These are phyloP conservation scores for Tuber borchii DNA, from an alignment of 495 filamentous ascomycete species.

Conservation along the genomic window DNA sequence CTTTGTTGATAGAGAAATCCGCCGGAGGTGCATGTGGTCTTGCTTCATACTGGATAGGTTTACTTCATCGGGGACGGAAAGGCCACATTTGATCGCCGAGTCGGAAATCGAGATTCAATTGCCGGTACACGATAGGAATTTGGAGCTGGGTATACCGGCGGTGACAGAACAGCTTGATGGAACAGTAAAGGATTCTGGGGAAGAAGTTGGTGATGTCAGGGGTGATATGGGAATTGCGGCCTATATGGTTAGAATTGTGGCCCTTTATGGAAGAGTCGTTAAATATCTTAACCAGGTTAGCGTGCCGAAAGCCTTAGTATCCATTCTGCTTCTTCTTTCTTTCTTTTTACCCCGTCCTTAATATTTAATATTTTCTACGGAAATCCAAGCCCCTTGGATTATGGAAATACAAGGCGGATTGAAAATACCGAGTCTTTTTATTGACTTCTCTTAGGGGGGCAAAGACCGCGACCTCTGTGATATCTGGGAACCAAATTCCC, in stretches of 20 bases:
- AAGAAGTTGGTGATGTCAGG: slow-evolving; percentile 57
- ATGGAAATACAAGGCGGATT: background rate
- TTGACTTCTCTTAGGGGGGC: slow-evolving; percentile 52
- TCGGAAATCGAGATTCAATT: slow-evolving; percentile 82
- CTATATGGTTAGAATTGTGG: slow-evolving; percentile 79
- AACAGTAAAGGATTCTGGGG: slow-evolving; percentile 56
- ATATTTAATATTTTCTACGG: background rate
- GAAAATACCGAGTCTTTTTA: slow-evolving; percentile 11
- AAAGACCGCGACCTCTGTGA: slow-evolving; percentile 69
- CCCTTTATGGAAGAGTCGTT: slow-evolving; percentile 84
- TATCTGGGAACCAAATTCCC: slow-evolving; percentile 76
- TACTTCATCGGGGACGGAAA: slow-evolving; percentile 89
- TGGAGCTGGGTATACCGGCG: slow-evolving; percentile 83
- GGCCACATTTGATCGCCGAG: slow-evolving; percentile 86
- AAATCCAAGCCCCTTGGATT: background rate
- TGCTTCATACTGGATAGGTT: slow-evolving; percentile 97
- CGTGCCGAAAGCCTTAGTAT: background rate
- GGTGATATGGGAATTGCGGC: slow-evolving; percentile 92
- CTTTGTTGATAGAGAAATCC: slow-evolving; percentile 86
- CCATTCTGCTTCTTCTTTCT: background rate
- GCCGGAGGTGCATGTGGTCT: slow-evolving; percentile 93
- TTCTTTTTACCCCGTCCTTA: background rate
- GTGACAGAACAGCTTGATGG: slow-evolving; percentile 80
- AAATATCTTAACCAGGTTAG: slow-evolving; percentile 71
- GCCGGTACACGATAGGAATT: slow-evolving; percentile 82